Base-by-base conservation (phyloP, 2,329 filamentous ascomycete genomes). In the Botrytis sinoallii region DNA sequence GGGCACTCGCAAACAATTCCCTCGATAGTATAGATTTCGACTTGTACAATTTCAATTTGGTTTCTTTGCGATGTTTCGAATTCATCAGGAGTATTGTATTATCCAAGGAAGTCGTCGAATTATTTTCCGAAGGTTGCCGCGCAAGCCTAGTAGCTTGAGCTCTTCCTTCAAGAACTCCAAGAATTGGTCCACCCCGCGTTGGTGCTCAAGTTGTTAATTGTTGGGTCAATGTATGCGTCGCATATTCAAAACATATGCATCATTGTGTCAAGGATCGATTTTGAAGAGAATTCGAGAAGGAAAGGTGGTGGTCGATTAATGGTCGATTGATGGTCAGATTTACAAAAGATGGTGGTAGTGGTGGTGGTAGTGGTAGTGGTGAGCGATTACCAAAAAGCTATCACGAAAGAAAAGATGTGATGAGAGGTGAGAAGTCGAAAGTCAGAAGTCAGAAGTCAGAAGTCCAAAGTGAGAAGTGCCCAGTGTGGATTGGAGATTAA, bases 361-460 rank as follows among this genome's bases (percentile, higher is more conserved):
- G 32, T 32, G 2, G 32, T 32, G 42, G 42, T 44, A 14, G 42
- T 44, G 42, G 44, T n/a, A 12, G 48, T 52, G 38, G 25, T 18
- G 60, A 64, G 60, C 14, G n/a, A 64, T 5, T 29, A 40, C 14
- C n/a, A 29, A 64, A 57, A 20, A 42, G 61, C 7, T 64, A 44
- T 64, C 38, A 25, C 61, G 38, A 25, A n/a, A 67, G 65, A 67
- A 67, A 67, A 67, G 65, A 67, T 9, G 65, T 55, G 46, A n/a
- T 29, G n/a, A 55, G 52, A 55, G 29, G n/a, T 57, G 14, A 16
- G 48, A 6, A n/a, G 48, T n/a, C 0, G n/a, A 25, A 52, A 6
- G n/a, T 29, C 40, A 55, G 52, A 55, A 18, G 48, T 52, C 0
- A 52, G 46, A 52, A 3, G 40, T 40, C 40, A 40, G 40, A 40